phyloP scores from a whole-genome alignment of 768 basidiomycete species.

The Rhizopogon sp. region DNA sequence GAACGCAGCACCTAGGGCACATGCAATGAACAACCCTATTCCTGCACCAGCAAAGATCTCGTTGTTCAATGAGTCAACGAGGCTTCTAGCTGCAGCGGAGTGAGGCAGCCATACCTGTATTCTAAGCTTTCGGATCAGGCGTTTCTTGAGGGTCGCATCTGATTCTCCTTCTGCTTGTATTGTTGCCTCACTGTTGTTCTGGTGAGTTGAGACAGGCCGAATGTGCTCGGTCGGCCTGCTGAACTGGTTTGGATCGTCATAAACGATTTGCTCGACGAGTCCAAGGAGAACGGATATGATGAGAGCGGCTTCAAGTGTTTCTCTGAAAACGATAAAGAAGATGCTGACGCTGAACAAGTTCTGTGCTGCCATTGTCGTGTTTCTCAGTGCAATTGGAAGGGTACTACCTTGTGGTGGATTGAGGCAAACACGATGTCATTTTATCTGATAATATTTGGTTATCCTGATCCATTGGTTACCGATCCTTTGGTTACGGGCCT shows the following conservation, averaged over 20 bases:
- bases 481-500: no score
- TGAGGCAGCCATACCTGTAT: constrained; percentile 41
- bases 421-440: not conserved
- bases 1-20: constrained; percentile 86
- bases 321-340: constrained; percentile 95
- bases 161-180: constrained; percentile 20
- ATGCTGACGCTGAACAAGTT: constrained; percentile 87
- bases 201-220: not conserved
- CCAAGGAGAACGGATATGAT: constrained; percentile 90
- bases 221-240: not conserved
- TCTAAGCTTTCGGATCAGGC: constrained; percentile 62
- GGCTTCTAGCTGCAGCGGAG: not conserved
- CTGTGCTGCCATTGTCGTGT: constrained; percentile 46
- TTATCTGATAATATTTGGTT: not conserved
- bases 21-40: constrained; percentile 71
- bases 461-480: no score
- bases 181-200: constrained; percentile 4
- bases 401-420: not conserved
- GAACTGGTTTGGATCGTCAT: constrained; percentile 26
- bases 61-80: not conserved
- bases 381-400: not conserved
- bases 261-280: constrained; percentile 82
- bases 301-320: constrained; percentile 89
- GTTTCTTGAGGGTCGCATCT: constrained; percentile 29
- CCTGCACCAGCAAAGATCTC: constrained; percentile 76